Percentiles rank a stretch among this genome's conserved stretches.
Conservation (phyloP, 108 stramenopile species). For the Stephanodiscus minutulus region DNA sequence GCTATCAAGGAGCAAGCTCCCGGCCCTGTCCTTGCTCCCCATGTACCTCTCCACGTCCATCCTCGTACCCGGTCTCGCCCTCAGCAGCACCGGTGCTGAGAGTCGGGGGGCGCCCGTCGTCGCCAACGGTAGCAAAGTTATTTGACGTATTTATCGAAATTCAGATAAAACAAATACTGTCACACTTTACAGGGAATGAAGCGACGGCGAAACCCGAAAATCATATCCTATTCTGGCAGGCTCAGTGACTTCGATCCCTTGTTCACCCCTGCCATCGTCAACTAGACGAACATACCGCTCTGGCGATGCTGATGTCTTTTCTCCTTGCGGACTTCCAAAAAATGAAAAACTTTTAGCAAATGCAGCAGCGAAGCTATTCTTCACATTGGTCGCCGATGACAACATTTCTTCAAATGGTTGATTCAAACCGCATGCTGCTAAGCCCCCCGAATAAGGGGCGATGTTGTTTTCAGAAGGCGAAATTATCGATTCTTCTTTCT, state of each 20-base stretch:
- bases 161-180: too few species aligned
- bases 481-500: background rate
- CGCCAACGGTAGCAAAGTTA: too few species aligned
- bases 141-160: background rate
- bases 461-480: background rate
- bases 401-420: background rate
- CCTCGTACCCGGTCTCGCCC: constrained; percentile 66
- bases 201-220: too few species aligned
- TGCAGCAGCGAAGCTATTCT: background rate
- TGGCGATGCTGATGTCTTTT: background rate
- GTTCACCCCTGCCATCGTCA: too few species aligned
- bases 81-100: constrained; percentile 69
- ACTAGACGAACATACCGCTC: background rate
- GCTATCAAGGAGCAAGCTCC: constrained; percentile 55
- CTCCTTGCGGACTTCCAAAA: background rate
- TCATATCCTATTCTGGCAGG: background rate
- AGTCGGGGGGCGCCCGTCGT: constrained; percentile 45
- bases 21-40: constrained; percentile 54
- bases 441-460: background rate
- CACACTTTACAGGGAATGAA: background rate
- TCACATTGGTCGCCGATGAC: background rate
- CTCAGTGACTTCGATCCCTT: background rate
- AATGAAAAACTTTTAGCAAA: background rate
- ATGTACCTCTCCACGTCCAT: constrained; percentile 66
- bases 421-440: background rate